A percentile compares a stretch with the other conserved stretches of the same genome.
Evolutionary conservation across 495 filamentous ascomycete species (phyloP).

Genomic region (Cryomyces minteri): DNA sequence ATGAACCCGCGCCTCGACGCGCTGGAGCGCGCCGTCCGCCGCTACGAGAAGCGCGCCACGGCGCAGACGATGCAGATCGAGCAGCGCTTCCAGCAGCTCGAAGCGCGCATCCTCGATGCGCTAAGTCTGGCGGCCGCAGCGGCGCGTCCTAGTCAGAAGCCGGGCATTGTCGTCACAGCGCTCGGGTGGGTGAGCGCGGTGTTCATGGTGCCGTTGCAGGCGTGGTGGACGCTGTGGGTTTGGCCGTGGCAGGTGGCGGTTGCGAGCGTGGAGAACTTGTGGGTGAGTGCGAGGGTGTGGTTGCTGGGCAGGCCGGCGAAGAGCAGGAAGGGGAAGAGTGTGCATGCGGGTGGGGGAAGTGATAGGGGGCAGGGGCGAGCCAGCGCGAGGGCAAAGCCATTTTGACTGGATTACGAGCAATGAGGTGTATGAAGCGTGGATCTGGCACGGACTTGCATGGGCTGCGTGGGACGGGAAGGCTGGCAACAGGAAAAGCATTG

Average conservation of each 20-base stretch:
- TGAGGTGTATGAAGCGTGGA: too few species aligned
- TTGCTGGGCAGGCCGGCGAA: background rate
- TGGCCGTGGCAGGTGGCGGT: constrained; percentile 6
- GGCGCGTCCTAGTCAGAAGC: constrained; percentile 26
- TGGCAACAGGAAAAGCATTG: too few species aligned
- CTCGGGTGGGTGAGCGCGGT: constrained; percentile 3
- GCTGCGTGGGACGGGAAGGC: too few species aligned
- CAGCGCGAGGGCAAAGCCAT: too few species aligned
- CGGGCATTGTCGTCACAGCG: constrained; percentile 5
- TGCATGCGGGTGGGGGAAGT: too few species aligned
- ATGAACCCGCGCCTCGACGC: constrained; percentile 76
- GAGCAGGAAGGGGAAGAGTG: background rate
- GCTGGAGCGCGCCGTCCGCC: constrained; percentile 70
- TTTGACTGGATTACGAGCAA: too few species aligned
- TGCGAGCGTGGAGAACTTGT: background rate
- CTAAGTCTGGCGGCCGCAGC: constrained; percentile 62
- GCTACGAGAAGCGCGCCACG: constrained; percentile 82
- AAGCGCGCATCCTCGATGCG: constrained; percentile 54
- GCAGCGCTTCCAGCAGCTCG: constrained; percentile 47
- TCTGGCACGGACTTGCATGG: too few species aligned
- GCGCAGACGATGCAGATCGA: constrained; percentile 58
- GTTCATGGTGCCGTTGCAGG: constrained; percentile 10
- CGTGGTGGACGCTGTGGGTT: constrained; percentile 3
- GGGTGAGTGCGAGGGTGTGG: background rate
- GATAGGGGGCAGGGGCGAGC: too few species aligned